These are phyloP conservation scores for Curvularia sp. DNA, from an alignment of 2,329 filamentous ascomycete species.

Conservation along the genomic window DNA sequence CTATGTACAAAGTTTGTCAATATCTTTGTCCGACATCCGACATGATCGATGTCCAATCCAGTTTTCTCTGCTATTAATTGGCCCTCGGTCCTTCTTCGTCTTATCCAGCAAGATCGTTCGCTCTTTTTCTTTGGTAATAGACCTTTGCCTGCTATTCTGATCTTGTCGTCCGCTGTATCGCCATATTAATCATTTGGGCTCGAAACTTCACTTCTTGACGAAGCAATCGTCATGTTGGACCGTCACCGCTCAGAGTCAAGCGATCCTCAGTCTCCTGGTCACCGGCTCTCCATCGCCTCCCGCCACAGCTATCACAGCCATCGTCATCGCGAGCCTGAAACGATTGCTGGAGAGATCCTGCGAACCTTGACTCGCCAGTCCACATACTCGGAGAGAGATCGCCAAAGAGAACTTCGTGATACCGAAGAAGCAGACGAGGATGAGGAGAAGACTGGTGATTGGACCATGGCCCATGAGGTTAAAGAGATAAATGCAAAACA, in stretches of 20 bases:
- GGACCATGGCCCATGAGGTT: not conserved
- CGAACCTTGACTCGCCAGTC: conserved; percentile 3
- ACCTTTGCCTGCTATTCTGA: not conserved
- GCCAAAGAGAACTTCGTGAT: not conserved
- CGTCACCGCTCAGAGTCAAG: not conserved
- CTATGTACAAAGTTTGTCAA: not conserved
- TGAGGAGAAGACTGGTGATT: not conserved
- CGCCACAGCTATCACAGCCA: not conserved
- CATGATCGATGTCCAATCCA: not conserved
- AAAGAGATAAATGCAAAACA: conserved; percentile 2
- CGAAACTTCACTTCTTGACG: not conserved
- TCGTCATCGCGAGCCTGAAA: not conserved
- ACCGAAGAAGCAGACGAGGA: not conserved
- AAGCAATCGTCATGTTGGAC: not conserved
- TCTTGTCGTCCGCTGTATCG: not conserved
- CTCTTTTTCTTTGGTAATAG: not conserved
- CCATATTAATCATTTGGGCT: not conserved
- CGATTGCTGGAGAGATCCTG: conserved; percentile 1
- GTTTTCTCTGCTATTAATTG: not conserved
- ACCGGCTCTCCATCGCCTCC: not conserved
- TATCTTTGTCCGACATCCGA: not conserved
- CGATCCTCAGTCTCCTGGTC: not conserved
- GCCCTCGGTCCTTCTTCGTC: not conserved
- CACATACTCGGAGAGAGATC: not conserved
- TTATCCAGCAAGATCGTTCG: not conserved